Conservation (phyloP, 768 basidiomycete species). For the Aureoboletus auriporus region DNA sequence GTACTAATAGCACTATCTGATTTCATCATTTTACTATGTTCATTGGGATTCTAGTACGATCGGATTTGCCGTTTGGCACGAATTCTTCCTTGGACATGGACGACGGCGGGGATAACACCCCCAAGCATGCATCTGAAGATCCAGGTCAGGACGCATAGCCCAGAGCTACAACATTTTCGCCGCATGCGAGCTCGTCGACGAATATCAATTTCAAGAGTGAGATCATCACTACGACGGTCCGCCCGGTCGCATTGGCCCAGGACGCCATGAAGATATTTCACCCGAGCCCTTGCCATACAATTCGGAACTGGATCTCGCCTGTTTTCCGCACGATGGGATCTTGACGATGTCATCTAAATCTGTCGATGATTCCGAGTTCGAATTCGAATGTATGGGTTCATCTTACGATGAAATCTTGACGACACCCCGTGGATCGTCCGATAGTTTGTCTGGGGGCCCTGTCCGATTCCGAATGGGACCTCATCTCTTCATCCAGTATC, state of each 20-base stretch:
- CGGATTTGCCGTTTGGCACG: conserved; percentile 1
- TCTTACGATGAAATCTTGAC: conserved; percentile 1
- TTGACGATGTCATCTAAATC: neutral
- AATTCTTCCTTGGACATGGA: conserved; percentile 14
- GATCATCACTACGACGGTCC: conserved; percentile 14
- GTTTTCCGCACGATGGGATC: neutral
- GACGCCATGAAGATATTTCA: neutral
- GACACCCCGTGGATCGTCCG: neutral
- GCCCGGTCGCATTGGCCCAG: conserved; percentile 4
- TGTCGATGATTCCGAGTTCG: neutral
- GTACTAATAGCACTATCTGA: too few relatives aligned
- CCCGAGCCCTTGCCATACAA: neutral
- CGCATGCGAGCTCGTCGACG: too few relatives aligned
- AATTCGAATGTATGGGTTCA: neutral
- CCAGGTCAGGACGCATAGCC: neutral
- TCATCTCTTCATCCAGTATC: neutral
- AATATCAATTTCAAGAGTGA: too few relatives aligned
- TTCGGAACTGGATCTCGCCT: neutral
- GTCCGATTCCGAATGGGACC: too few relatives aligned
- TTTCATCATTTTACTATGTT: too few relatives aligned
- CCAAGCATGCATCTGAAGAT: neutral
- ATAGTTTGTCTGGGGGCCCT: neutral
- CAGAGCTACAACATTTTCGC: conserved; percentile 4
- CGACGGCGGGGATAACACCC: neutral
- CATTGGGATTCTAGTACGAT: too few relatives aligned